Evolutionary conservation across 495 filamentous ascomycete species (phyloP).

Genomic region (Penicillium lagena): DNA sequence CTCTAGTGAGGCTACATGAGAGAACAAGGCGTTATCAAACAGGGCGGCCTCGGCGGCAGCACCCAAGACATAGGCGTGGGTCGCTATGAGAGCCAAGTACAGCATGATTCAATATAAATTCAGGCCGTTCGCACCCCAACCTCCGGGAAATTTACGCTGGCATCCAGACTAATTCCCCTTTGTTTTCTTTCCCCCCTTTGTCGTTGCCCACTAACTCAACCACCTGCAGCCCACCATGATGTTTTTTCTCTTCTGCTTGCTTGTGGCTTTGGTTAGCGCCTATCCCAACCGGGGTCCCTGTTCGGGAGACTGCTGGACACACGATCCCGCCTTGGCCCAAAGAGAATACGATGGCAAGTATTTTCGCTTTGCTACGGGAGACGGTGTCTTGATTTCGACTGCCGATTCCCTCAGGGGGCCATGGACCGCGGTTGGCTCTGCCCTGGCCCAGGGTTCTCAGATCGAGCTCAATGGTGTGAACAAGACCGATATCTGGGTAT

Average conservation of each 20-base stretch:
- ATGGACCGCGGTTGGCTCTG: slow-evolving; percentile 55
- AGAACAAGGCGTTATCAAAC: too few relatives aligned
- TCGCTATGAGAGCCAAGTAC: too few relatives aligned
- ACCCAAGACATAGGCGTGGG: too few relatives aligned
- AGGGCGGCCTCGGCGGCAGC: too few relatives aligned
- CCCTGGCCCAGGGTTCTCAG: slow-evolving; percentile 48
- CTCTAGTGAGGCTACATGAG: too few relatives aligned
- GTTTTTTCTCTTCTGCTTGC: slow-evolving; percentile 16
- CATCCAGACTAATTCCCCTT: background rate
- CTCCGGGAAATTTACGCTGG: too few relatives aligned
- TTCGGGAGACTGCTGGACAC: slow-evolving; percentile 51
- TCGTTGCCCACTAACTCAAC: background rate
- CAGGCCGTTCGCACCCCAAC: too few relatives aligned
- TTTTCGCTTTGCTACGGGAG: slow-evolving; percentile 66
- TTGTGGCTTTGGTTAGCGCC: slow-evolving; percentile 23
- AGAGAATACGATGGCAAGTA: slow-evolving; percentile 60
- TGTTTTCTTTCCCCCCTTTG: background rate
- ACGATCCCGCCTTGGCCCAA: slow-evolving; percentile 60
- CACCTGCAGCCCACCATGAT: slow-evolving; percentile 5
- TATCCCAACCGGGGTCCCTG: slow-evolving; percentile 51
- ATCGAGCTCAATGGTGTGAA: slow-evolving; percentile 45
- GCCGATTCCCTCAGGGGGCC: slow-evolving; percentile 54
- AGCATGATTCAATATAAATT: too few relatives aligned
- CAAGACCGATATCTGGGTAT: slow-evolving; percentile 54
- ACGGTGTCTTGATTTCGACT: slow-evolving; percentile 52